phyloP scores from a whole-genome alignment of 225 moss, liverwort and hornwort genomes.

The Bryum argenteum region DNA sequence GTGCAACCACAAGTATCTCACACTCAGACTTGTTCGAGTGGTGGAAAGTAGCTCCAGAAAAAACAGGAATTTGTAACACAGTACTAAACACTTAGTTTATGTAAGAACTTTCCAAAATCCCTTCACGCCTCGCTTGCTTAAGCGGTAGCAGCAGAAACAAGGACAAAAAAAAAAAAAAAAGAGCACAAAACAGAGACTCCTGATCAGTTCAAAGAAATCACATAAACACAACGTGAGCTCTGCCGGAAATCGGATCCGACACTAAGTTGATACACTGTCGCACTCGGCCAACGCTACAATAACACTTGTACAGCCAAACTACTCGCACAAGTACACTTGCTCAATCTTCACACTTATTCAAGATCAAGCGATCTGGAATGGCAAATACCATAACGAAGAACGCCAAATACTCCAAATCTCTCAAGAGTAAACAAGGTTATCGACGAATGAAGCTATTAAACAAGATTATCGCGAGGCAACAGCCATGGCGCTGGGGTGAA shows the following conservation, averaged over 20 bases:
- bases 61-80: neutral
- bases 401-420: conserved; percentile 15
- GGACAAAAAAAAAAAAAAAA: conserved; percentile 3
- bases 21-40: conserved; percentile 16
- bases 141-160: conserved; percentile 2
- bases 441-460: no score
- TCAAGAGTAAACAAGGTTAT: no score
- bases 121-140: neutral
- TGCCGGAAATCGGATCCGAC: conserved; percentile 19
- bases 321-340: neutral
- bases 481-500: neutral
- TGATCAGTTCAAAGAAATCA: no score
- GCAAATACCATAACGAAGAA: neutral
- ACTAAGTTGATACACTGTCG: neutral
- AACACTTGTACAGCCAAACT: conserved; percentile 7
- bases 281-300: conserved; percentile 16
- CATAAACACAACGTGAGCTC: no score
- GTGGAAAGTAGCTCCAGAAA: neutral
- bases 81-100: neutral
- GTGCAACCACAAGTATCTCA: conserved; percentile 15
- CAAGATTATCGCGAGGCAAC: no score
- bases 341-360: conserved; percentile 7
- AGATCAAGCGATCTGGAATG: conserved; percentile 28
- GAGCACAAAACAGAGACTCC: neutral
- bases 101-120: neutral